These are phyloP conservation scores for Fusarium abutilonis DNA, from an alignment of 2,329 filamentous ascomycete genomes.

Conservation along the genomic window DNA sequence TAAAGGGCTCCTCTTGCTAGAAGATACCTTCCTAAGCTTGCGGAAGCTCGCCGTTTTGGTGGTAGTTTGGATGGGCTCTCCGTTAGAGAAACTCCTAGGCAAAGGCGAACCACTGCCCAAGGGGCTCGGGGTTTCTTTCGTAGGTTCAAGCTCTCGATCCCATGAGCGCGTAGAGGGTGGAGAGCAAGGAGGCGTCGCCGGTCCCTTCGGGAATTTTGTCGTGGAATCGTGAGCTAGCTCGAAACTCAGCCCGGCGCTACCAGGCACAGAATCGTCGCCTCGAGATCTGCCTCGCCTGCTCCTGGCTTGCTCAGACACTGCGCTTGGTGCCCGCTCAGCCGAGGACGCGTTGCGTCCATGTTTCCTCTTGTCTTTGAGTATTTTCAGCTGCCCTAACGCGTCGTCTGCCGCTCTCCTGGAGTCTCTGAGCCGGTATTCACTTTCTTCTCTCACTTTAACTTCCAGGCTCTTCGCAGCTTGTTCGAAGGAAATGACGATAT, in stretches of 20 bases:
- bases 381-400: neutral
- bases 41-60: no score
- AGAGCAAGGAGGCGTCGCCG: neutral
- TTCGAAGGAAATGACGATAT: neutral
- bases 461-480: neutral
- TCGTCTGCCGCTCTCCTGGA: neutral
- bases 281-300: no score
- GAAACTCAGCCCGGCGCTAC: constrained; percentile 14
- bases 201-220: neutral
- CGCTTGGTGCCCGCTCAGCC: neutral
- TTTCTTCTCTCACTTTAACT: neutral
- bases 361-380: neutral
- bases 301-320: neutral
- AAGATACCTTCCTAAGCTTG: neutral
- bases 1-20: neutral
- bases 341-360: neutral
- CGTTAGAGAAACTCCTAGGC: neutral
- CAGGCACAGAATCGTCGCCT: neutral
- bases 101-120: neutral
- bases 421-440: neutral
- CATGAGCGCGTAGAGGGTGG: neutral
- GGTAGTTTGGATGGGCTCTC: neutral
- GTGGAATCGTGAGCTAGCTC: neutral
- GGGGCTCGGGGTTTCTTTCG: neutral
- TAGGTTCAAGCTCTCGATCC: neutral